phyloP scores from a whole-genome alignment of 1,139 yeast species.

The Magnusiomyces paraingens region DNA sequence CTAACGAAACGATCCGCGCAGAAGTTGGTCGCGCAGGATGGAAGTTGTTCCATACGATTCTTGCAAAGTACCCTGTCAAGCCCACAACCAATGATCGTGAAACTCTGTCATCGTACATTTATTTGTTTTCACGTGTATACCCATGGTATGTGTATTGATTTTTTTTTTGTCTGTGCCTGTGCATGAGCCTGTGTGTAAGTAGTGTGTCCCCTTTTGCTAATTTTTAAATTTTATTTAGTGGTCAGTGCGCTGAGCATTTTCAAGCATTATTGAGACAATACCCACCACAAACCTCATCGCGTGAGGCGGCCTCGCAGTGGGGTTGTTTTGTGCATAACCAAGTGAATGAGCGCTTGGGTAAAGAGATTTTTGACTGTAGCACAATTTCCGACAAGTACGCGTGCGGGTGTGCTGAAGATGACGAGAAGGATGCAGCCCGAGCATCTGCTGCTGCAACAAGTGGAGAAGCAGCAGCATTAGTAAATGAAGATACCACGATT shows the following conservation, averaged over 20 bases:
- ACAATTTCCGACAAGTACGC: slow-evolving; percentile 83
- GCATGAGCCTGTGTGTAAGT: not conserved
- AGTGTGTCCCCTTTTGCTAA: slow-evolving; percentile 10
- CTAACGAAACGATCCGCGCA: slow-evolving; percentile 54
- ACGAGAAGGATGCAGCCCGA: slow-evolving; percentile 36
- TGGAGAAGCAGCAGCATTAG: not conserved
- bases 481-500: not conserved
- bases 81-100: slow-evolving; percentile 60
- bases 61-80: slow-evolving; percentile 83
- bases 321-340: slow-evolving; percentile 92
- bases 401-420: slow-evolving; percentile 89
- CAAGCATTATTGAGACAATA: slow-evolving; percentile 54
- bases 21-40: slow-evolving; percentile 86
- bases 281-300: slow-evolving; percentile 79
- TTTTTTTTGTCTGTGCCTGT: not conserved
- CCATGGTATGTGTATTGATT: slow-evolving; percentile 26
- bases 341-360: slow-evolving; percentile 67
- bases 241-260: slow-evolving; percentile 94
- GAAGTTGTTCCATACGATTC: slow-evolving; percentile 82
- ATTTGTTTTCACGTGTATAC: slow-evolving; percentile 36
- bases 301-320: slow-evolving; percentile 88
- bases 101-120: slow-evolving; percentile 48
- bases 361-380: slow-evolving; percentile 75
- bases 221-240: slow-evolving; percentile 12
- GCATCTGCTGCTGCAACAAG: not conserved